Evolutionary conservation across 139 green algal genomes (phyloP), one percentile per base, ranked within the genome.

Genomic region (Picochlorum sp.): DNA sequence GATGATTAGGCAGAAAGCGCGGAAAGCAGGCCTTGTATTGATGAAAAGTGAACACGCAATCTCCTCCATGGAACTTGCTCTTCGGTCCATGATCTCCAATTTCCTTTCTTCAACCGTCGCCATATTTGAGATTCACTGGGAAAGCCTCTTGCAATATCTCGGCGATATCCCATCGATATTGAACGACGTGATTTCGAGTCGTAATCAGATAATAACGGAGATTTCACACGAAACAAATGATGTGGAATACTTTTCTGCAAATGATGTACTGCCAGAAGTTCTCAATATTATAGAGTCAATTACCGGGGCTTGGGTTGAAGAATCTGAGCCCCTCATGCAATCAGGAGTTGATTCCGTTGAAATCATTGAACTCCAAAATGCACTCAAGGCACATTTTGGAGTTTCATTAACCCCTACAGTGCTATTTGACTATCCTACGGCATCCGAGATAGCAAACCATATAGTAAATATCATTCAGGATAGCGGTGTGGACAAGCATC

Each of bases 21-120:
- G 81, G 50, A 68, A 69, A 18, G 83, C 59, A 4, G 86, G 87
- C 37, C 79, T 95, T 47, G 69, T 59, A 3, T 22, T 76, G 44
- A 32, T 85, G 28, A 6, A 54, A 8, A 63, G 70, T 13, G 22
- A 9, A 5, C 29, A 65, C 16, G 79, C 74, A 4, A 78, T 92
- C 69, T 76, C 72, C 26, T 76, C 68, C 20, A 59, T 88, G 14
- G 35, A 31, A 64, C 16, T 41, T 65, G 25, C 30, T 33, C 33
- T 33, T 47, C 1, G n/a, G n/a, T n/a, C n/a, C n/a, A n/a, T 36
- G 50, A 2, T 55, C 56, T 33, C 57, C 28, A 50, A 40, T 24
- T 2, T 4, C 67, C 24, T 20, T 35, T 30, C 1, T 50, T 20
- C 6, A 75, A 22, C 70, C 5, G 28, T 57, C 12, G 53, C 61